Evolutionary conservation across 2,329 filamentous ascomycete genomes (phyloP).

Genomic region (Rutstroemia sp.): DNA sequence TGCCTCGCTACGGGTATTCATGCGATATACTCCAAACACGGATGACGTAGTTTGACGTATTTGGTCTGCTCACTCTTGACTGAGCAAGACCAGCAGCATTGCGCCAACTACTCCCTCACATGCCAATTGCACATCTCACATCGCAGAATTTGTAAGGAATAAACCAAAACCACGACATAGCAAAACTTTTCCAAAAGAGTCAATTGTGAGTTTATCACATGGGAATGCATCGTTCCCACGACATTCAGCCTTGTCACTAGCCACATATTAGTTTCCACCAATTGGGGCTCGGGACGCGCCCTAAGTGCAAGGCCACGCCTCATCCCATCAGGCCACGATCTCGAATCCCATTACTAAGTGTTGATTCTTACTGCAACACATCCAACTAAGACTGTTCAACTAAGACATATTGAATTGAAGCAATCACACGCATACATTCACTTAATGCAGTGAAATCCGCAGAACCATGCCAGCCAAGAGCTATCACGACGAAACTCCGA

Average conservation of each 20-base stretch:
- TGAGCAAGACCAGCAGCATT: too few species aligned
- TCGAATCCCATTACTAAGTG: background rate
- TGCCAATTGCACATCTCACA: too few species aligned
- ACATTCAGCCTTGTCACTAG: background rate
- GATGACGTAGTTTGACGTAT: too few species aligned
- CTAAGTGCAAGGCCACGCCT: background rate
- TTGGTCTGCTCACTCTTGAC: too few species aligned
- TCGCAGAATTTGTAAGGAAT: too few species aligned
- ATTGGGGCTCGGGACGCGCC: background rate
- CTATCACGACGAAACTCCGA: constrained; percentile 13
- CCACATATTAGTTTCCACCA: background rate
- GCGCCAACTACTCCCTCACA: too few species aligned
- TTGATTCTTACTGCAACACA: background rate
- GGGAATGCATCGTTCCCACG: too few species aligned
- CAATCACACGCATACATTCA: background rate
- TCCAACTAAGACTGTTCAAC: background rate
- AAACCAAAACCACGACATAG: too few species aligned
- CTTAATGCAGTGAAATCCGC: background rate
- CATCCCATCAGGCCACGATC: background rate
- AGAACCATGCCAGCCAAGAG: constrained; percentile 1
- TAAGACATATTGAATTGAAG: background rate
- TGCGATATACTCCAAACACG: too few species aligned
- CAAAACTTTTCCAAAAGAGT: too few species aligned
- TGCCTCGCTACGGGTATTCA: too few species aligned
- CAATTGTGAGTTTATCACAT: too few species aligned